phyloP scores from a whole-genome alignment of 106 monocot species.

The Narthecium ossifragum region DNA sequence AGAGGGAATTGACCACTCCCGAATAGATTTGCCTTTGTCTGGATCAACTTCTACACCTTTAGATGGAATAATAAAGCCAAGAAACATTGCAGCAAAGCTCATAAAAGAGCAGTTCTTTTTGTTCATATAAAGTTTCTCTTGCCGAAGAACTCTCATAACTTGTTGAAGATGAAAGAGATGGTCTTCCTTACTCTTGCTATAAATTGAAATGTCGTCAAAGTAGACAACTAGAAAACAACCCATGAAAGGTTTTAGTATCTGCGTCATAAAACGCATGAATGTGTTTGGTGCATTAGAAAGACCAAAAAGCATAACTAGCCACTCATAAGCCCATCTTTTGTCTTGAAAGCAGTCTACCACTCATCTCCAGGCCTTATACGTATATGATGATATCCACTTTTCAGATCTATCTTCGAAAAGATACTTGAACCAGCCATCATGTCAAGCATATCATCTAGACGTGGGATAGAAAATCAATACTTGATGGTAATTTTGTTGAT shows the following conservation, averaged over 20 bases:
- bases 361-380: not conserved
- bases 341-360: not conserved
- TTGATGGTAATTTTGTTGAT: not conserved
- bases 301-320: not conserved
- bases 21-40: not conserved
- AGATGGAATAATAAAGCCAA: not conserved
- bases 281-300: not conserved
- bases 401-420: not conserved
- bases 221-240: not conserved
- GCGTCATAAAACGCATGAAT: not conserved
- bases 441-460: not conserved
- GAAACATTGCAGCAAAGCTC: not conserved
- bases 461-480: not conserved
- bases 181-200: too few relatives aligned
- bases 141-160: not conserved
- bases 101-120: not conserved
- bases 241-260: not conserved
- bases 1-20: not conserved
- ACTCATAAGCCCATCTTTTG: not conserved
- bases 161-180: not conserved
- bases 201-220: not conserved
- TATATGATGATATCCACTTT: not conserved
- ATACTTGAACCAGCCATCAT: not conserved
- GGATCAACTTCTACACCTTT: not conserved
- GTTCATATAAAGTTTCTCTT: not conserved